Base-by-base conservation (phyloP, 148 eudicot genomes). In the Spergularia marina region DNA sequence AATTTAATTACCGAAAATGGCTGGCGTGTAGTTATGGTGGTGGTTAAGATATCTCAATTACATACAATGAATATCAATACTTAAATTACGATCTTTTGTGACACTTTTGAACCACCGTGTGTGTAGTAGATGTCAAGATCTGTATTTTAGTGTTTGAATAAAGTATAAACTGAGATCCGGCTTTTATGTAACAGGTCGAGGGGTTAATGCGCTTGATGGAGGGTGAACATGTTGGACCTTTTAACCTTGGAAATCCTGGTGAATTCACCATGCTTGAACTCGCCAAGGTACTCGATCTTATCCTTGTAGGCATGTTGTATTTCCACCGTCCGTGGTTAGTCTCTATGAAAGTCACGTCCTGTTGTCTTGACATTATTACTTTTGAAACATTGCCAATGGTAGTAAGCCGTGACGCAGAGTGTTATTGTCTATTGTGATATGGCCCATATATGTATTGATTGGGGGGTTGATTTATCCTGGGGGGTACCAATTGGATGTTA, bases 181-280 rank as follows among this genome's bases (percentile, higher is more conserved):
- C 55, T 53, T 60, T 5, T 65, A 63, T 72, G 77, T 60, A n/a
- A 60, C 79, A 93, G 98, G 98, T 95, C 75, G 98, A 92, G 81
- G 98, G 98, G 39, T 82, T 95, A 23, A 92, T 95, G 94, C 91
- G 91, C 25, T 76, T 95, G 73, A 95, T 95, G 98, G 98, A 92
- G 83, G 97, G 98, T 72, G 97, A 95, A 76, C 97, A 95, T 25
- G 96, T 92, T 20, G 98, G 98, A 65, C 98, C 98, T 40, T 92
- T 94, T 83, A 94, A 94, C 76, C 92, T 94, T 10, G 98, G 98
- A 49, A 94, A 94, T 75, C 98, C 97, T 7, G 98, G 98, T 39
- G 98, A 95, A 87, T 95, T 95, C 78, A 95, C 98, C 83, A 95
- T 95, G 98, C 91, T 95, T 76, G 98, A 92, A 83, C 98, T 95